These are phyloP conservation scores for Plantago elongata DNA, from an alignment of 257 asterid species.

Conservation along the genomic window DNA sequence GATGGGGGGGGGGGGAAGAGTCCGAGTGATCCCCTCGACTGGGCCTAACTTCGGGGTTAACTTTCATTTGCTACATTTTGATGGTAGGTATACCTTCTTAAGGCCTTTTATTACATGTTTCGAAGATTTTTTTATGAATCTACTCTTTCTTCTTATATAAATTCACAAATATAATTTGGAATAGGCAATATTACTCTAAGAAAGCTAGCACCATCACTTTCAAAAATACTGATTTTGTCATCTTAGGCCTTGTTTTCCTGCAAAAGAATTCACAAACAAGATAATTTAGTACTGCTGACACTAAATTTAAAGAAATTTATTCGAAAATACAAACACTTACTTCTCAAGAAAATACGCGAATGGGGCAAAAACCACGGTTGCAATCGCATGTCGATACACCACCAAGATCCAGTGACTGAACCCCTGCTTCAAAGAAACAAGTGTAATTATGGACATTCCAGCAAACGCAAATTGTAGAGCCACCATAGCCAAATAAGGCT, in stretches of 20 bases:
- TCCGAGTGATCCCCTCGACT: too few relatives aligned
- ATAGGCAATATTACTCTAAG: constrained; percentile 44
- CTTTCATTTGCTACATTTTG: too few relatives aligned
- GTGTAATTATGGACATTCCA: constrained; percentile 63
- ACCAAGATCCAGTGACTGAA: constrained; percentile 78
- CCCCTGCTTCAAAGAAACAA: constrained; percentile 52
- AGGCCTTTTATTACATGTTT: too few relatives aligned
- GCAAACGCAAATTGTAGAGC: constrained; percentile 69
- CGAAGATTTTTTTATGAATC: too few relatives aligned
- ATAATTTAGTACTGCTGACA: not conserved
- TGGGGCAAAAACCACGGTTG: constrained; percentile 57
- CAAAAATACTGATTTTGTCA: constrained; percentile 50
- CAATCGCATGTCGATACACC: constrained; percentile 70
- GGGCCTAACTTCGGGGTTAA: too few relatives aligned
- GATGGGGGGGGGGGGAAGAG: too few relatives aligned
- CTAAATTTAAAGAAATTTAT: not conserved
- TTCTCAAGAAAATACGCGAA: constrained; percentile 55
- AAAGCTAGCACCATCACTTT: constrained; percentile 53
- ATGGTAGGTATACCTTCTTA: too few relatives aligned
- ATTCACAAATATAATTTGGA: too few relatives aligned
- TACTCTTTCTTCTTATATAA: too few relatives aligned
- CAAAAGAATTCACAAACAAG: not conserved
- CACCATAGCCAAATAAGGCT: constrained; percentile 64
- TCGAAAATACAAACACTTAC: constrained; percentile 20
- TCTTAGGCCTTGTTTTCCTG: constrained; percentile 69